phyloP scores from a whole-genome alignment of 192 early-diverging fungal species.

The Umbelopsis vinacea region DNA sequence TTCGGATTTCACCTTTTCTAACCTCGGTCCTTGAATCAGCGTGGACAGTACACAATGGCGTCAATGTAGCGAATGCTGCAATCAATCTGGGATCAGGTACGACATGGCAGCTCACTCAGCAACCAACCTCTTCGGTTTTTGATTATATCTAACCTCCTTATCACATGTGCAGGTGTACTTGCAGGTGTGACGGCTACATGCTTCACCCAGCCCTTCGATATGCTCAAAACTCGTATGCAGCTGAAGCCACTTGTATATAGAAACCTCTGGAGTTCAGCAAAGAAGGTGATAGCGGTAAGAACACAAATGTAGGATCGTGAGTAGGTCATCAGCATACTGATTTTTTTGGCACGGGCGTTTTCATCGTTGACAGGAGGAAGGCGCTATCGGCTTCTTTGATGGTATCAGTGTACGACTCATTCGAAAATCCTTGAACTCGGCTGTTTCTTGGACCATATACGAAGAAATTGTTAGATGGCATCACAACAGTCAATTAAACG shows the following conservation, averaged over 20 bases:
- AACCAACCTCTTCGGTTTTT: too few species aligned
- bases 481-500: slow-evolving; percentile 7
- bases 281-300: slow-evolving; percentile 54
- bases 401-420: slow-evolving; percentile 82
- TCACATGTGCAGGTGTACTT: slow-evolving; percentile 49
- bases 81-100: slow-evolving; percentile 42
- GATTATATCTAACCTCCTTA: neutral
- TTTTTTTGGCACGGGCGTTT: neutral
- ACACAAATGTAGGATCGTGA: neutral
- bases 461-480: slow-evolving; percentile 71
- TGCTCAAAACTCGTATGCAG: slow-evolving; percentile 93
- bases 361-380: slow-evolving; percentile 64
- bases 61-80: slow-evolving; percentile 38
- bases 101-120: neutral
- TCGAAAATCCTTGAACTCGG: slow-evolving; percentile 83
- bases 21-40: neutral
- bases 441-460: slow-evolving; percentile 93
- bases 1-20: neutral
- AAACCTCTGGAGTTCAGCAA: slow-evolving; percentile 50
- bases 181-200: slow-evolving; percentile 77
- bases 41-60: slow-evolving; percentile 20
- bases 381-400: slow-evolving; percentile 77
- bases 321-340: neutral
- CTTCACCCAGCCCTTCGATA: slow-evolving; percentile 92
- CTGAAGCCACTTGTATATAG: slow-evolving; percentile 76